A percentile compares a stretch with the other conserved stretches of the same genome.
Conservation (phyloP, 1,284 basidiomycete species). For the Cutaneotrichosporon sp. region DNA sequence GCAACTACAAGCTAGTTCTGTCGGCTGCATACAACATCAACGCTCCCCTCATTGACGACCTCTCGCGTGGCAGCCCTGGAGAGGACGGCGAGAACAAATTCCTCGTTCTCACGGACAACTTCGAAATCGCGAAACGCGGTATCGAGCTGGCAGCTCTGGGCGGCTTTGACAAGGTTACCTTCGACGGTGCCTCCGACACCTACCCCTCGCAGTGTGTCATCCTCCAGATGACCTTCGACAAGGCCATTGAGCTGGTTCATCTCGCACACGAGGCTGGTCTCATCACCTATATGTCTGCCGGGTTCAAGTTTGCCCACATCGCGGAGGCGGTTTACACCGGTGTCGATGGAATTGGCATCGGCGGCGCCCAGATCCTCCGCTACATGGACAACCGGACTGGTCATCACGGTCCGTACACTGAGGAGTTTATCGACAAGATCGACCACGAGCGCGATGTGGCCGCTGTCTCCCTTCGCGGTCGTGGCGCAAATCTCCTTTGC, state of each 20-base stretch:
- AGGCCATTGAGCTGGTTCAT: not conserved
- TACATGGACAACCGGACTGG: not conserved
- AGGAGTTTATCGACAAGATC: not conserved
- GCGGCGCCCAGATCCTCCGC: not conserved
- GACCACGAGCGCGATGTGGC: not conserved
- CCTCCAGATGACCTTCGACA: not conserved
- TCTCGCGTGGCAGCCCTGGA: not conserved
- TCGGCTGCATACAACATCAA: not conserved
- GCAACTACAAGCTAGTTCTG: not conserved
- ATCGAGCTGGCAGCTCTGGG: not conserved
- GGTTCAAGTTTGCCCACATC: not conserved
- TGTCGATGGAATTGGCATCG: not conserved
- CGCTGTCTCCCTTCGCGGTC: not conserved
- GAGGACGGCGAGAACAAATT: not conserved
- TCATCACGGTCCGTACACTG: not conserved
- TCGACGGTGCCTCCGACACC: not conserved
- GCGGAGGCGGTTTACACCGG: not conserved
- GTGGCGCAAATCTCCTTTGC: not conserved
- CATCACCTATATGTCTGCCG: not conserved
- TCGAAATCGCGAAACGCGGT: not conserved
- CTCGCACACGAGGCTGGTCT: not conserved
- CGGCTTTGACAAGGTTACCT: not conserved
- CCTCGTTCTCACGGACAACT: not conserved
- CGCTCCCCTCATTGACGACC: not conserved
- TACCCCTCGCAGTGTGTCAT: not conserved